These are phyloP conservation scores for Capronia americana DNA, from an alignment of 2,329 filamentous ascomycete species.

Conservation along the genomic window DNA sequence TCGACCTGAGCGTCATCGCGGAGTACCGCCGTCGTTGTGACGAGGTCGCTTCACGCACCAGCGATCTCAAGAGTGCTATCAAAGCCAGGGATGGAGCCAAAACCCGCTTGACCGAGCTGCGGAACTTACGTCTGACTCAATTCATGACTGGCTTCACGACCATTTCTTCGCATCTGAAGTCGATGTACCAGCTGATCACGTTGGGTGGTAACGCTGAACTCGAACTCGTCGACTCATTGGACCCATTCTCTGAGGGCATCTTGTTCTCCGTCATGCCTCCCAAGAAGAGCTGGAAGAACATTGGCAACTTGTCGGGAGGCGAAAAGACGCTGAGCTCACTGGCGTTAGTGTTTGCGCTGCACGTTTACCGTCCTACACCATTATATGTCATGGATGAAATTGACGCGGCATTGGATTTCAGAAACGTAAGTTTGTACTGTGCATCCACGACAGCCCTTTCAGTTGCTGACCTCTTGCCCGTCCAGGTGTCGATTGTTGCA, in stretches of 20 bases:
- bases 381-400: conserved; percentile 99
- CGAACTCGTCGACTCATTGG: conserved; percentile 92
- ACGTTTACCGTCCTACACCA: conserved; percentile 97
- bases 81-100: conserved; percentile 82
- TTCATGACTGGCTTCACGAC: conserved; percentile 98
- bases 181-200: conserved; percentile 99
- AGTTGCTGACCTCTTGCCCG: conserved; percentile 7
- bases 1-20: conserved; percentile 85
- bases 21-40: conserved; percentile 87
- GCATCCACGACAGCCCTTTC: neutral
- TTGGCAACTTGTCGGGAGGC: conserved; percentile 91
- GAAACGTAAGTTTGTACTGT: conserved; percentile 75
- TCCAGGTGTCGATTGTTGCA: conserved; percentile 90
- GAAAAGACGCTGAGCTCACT: conserved; percentile 95
- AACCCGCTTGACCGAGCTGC: conserved; percentile 89
- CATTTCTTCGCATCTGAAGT: conserved; percentile 93
- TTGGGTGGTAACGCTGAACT: conserved; percentile 99
- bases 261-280: conserved; percentile 98
- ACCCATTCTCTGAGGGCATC: conserved; percentile 96
- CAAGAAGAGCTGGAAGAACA: conserved; percentile 99
- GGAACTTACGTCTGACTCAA: conserved; percentile 85
- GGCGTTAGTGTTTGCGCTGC: conserved; percentile 94
- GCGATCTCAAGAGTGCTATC: conserved; percentile 81
- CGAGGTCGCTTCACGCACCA: conserved; percentile 80
- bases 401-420: conserved; percentile 94